A percentile compares a stretch with the other conserved stretches of the same genome.
phyloP scores from a whole-genome alignment of 495 filamentous ascomycete species.

The Viridothelium virens region DNA sequence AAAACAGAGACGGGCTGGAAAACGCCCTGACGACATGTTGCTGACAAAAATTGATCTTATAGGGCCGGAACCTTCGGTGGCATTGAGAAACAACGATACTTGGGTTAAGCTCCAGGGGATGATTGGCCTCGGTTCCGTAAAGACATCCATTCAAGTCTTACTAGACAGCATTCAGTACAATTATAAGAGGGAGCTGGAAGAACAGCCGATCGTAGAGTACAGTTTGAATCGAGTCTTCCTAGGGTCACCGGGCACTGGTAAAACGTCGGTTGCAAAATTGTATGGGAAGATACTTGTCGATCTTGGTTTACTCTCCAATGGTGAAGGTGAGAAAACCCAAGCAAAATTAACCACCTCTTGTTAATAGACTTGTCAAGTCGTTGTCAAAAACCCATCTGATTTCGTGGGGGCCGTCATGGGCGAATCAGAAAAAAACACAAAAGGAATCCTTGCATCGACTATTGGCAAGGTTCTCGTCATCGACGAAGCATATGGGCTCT shows the following conservation, averaged over 20 bases:
- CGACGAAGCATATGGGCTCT: conserved; percentile 29
- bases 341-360: neutral
- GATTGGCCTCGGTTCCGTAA: conserved; percentile 56
- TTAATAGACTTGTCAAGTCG: conserved; percentile 21
- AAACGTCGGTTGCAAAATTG: conserved; percentile 67
- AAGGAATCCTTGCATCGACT: conserved; percentile 20
- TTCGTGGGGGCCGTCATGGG: conserved; percentile 25
- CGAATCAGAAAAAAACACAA: conserved; percentile 23
- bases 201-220: conserved; percentile 48
- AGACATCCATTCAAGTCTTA: conserved; percentile 50
- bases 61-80: conserved; percentile 50
- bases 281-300: conserved; percentile 38
- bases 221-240: conserved; percentile 65
- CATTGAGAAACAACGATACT: conserved; percentile 42
- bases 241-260: conserved; percentile 66
- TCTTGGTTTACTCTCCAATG: conserved; percentile 31
- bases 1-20: conserved; percentile 33
- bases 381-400: conserved; percentile 27
- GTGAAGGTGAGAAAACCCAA: conserved; percentile 22
- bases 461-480: conserved; percentile 28
- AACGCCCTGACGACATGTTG: conserved; percentile 30
- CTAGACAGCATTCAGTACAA: conserved; percentile 54
- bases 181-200: conserved; percentile 53
- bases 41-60: conserved; percentile 31
- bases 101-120: conserved; percentile 55